Conservation (phyloP, 495 filamentous ascomycete genomes). For the Hyaloscypha variabilis region DNA sequence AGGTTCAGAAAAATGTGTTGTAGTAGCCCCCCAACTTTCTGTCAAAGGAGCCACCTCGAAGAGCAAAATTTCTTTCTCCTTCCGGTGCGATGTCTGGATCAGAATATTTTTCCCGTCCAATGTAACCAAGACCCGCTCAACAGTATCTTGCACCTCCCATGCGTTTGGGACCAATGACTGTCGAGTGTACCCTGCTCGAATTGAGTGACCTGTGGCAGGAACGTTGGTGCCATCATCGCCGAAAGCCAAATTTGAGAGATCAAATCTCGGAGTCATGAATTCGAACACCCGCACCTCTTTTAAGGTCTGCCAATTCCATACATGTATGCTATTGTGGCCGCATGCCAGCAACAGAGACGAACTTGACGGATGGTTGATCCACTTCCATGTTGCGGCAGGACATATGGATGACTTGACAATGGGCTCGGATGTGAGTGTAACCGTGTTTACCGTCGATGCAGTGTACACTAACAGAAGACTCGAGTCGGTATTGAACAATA, state of each 20-base stretch:
- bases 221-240: background rate
- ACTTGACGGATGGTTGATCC: background rate
- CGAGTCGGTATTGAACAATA: background rate
- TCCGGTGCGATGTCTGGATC: background rate
- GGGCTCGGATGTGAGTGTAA: background rate
- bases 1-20: no score
- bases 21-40: no score
- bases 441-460: background rate
- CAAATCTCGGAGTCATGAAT: background rate
- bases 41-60: background rate
- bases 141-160: background rate
- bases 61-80: background rate
- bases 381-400: background rate
- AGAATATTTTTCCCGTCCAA: background rate
- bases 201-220: background rate
- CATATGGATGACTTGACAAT: background rate
- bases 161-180: no score
- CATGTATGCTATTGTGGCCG: no score
- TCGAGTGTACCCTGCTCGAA: background rate
- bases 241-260: background rate
- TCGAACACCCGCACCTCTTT: no score
- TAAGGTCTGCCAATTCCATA: no score
- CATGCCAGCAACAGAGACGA: no score
- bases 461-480: background rate
- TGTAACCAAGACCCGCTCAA: background rate